phyloP scores from a whole-genome alignment of 805 yeast species.

The Lipomyces sp. region DNA sequence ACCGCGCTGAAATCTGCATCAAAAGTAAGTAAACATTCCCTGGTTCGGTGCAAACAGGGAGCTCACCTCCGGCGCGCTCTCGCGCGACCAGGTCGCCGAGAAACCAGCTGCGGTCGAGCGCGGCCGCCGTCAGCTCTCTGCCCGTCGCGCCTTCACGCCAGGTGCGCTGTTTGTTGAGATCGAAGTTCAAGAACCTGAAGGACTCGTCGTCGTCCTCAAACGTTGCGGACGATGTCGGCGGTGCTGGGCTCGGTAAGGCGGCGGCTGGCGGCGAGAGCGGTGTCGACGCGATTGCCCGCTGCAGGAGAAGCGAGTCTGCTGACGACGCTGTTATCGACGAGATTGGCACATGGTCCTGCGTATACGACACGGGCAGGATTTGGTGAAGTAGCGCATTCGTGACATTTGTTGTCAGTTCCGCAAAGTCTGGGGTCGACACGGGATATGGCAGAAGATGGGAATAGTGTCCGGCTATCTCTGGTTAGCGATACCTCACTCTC shows the following conservation, averaged over 20 bases:
- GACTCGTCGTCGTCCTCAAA: constrained; percentile 34
- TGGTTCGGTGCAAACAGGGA: neutral
- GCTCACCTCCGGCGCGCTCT: constrained; percentile 18
- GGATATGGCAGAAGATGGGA: constrained; percentile 46
- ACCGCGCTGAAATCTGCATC: constrained; percentile 37
- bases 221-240: neutral
- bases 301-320: constrained; percentile 38
- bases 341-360: constrained; percentile 23
- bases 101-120: constrained; percentile 62
- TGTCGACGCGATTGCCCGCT: constrained; percentile 14
- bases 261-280: neutral
- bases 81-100: constrained; percentile 40
- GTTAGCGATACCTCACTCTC: neutral
- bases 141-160: constrained; percentile 41
- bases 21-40: constrained; percentile 28
- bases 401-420: constrained; percentile 29
- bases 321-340: constrained; percentile 50
- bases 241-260: neutral
- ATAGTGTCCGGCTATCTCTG: constrained; percentile 37
- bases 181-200: constrained; percentile 45
- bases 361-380: constrained; percentile 32
- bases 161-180: constrained; percentile 39
- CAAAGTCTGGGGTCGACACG: constrained; percentile 36
- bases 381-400: constrained; percentile 35
- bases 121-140: constrained; percentile 48